Conservation (phyloP, 805 yeast species). For the Hanseniaspora thailandica region DNA sequence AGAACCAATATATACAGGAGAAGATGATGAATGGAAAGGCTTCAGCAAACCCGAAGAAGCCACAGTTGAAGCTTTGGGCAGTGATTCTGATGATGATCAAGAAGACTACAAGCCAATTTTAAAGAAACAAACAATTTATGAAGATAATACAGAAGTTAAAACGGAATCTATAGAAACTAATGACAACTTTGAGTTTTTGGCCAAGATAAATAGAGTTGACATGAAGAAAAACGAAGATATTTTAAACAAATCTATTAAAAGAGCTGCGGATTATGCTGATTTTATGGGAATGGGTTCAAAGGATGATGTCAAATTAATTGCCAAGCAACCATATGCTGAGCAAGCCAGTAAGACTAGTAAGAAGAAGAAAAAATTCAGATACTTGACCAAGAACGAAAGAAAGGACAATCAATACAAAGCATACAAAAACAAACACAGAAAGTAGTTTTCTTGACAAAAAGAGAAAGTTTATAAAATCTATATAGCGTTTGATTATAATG, state of each 20-base stretch:
- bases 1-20: constrained; percentile 18
- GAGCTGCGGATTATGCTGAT: constrained; percentile 77
- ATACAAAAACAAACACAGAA: constrained; percentile 30
- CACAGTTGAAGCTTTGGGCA: constrained; percentile 21
- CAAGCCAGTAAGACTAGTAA: constrained; percentile 20
- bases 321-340: constrained; percentile 11
- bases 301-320: constrained; percentile 24
- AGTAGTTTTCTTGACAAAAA: background rate
- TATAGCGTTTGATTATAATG: background rate
- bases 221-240: constrained; percentile 56
- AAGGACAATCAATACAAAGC: constrained; percentile 42
- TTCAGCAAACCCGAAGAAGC: constrained; percentile 26
- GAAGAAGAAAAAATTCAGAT: constrained; percentile 76
- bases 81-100: constrained; percentile 15
- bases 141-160: constrained; percentile 35
- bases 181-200: constrained; percentile 45
- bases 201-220: constrained; percentile 62
- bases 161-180: constrained; percentile 40
- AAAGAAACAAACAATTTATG: constrained; percentile 25
- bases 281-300: constrained; percentile 42
- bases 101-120: constrained; percentile 27
- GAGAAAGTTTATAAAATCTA: background rate
- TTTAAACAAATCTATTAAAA: constrained; percentile 56
- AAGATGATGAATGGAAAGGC: constrained; percentile 20
- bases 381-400: constrained; percentile 72